Evolutionary conservation across 805 yeast genomes (phyloP), one percentile per base, ranked within the genome.

Genomic region (Metschnikowia chrysomelidarum): DNA sequence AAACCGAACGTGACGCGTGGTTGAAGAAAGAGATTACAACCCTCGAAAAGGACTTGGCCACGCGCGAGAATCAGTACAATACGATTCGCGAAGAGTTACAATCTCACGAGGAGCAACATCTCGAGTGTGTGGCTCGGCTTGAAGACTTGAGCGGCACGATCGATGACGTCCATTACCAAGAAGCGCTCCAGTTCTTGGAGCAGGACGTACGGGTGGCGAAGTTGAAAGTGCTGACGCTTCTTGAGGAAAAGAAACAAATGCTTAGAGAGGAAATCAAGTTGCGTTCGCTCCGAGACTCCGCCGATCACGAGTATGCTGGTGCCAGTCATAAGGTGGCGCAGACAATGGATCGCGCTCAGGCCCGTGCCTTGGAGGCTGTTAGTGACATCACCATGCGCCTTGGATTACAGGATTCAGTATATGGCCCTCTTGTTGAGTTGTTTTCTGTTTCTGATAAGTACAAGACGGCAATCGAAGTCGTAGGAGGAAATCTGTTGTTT

Each of bases 371-470:
- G 11, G 72, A 71, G 13, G 76, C 85, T 3, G 85, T 89, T 1
- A 74, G 73, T 30, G 63, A 73, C n/a, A 80, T 88, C 19, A 69
- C 83, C 0, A 60, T 67, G 21, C 71, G 72, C 35, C 60, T 88
- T 29, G 78, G 78, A 6, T 57, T 91, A 23, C 60, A 60, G 1
- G 71, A 68, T 13, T 51, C 54, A 3, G 94, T 87, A 7, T 80
- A 75, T 59, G 98, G 98, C 0, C 81, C 95, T 0, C 59, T 93
- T 12, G 93, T 94, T 24, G 95, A 88, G 44, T 65, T 93, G 20
- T 82, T 93, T 34, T 73, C 73, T 38, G 91, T 87, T 3, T 82
- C 82, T 45, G 88, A 83, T 35, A 85, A 85, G 51, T 89, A 87
- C 54, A 82, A 82, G 52, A 73, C 80, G 1, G 95, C 97, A 1